Evolutionary conservation across 2,329 filamentous ascomycete species (phyloP), one percentile per base, ranked within the genome.

Genomic region (Aspergillus niger): DNA sequence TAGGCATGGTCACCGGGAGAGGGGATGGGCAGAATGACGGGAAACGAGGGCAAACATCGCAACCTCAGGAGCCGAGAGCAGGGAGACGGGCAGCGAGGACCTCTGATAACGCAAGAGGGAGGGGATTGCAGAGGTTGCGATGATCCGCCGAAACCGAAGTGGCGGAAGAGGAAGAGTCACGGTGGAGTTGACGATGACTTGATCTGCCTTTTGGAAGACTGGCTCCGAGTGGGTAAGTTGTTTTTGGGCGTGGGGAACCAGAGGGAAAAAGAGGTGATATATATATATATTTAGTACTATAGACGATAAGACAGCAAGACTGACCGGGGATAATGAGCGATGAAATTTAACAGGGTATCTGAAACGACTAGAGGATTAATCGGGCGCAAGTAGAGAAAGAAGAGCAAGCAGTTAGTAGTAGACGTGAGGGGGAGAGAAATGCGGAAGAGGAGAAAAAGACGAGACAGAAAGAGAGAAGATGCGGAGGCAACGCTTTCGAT

Each of bases 1-100:
- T 71, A 56, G 73, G 73, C 73, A 75, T 75, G 53, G 55, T 73
- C 65, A 70, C 65, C 61, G 61, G 58, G 28, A 57, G 47, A 56
- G 59, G 38, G 49, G 48, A 52, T 54, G 41, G 57, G 52, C 55
- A 56, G 63, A 64, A 60, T 60, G 61, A 60, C 43, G 59, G 55
- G 55, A 58, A 62, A 58, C 54, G 26, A 41, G 57, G 17, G 39
- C 49, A 59, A 62, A 65, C 73, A 75, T 74, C 63, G 65, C 72
- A 73, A 57, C 44, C 49, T 28, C 20, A 55, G 55, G 26, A 51
- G 28, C 30, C 22, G 17, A 22, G 15, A 15, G 11, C 13, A 39
- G 41, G 43, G 52, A 43, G 17, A 30, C 5, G 17, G 41, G 26
- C 20, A 30, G 24, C 13, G 22, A 28, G 44, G 49, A 24, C 8